These are phyloP conservation scores for Fusarium sp. DNA, from an alignment of 2,329 filamentous ascomycete genomes.

Conservation along the genomic window DNA sequence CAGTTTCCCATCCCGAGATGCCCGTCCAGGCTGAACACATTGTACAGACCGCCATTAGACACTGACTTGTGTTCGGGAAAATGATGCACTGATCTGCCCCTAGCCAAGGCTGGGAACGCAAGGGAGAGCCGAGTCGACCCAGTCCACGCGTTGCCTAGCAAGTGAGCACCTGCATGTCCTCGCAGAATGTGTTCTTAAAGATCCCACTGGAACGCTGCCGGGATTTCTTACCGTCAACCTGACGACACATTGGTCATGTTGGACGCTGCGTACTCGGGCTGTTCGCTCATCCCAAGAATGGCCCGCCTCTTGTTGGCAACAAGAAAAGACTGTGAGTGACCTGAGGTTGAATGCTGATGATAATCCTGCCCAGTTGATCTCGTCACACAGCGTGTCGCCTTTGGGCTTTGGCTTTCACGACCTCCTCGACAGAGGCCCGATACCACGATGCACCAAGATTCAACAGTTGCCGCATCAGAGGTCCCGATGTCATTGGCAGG, in stretches of 20 bases:
- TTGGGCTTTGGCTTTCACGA: neutral
- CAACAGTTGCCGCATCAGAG: neutral
- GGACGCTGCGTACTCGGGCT: too few species aligned
- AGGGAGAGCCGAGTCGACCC: slow-evolving; percentile 9
- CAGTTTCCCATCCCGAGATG: too few species aligned
- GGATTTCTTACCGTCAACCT: slow-evolving; percentile 1
- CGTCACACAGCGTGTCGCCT: neutral
- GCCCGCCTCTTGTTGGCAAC: neutral
- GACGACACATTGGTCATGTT: neutral
- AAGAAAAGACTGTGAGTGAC: neutral
- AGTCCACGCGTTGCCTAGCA: neutral
- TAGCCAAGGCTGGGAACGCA: slow-evolving; percentile 12
- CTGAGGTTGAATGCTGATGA: neutral
- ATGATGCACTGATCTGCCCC: neutral
- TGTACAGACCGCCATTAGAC: neutral
- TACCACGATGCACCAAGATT: neutral
- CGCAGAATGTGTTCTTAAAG: slow-evolving; percentile 1
- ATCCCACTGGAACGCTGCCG: neutral
- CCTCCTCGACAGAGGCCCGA: neutral
- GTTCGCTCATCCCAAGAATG: neutral
- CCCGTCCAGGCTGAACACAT: neutral
- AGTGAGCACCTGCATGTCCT: neutral
- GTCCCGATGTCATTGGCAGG: neutral
- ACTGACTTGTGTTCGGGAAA: neutral
- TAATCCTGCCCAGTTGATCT: neutral